phyloP scores from a whole-genome alignment of 75 land plant genomes.

The Selaginella tamariscina region DNA sequence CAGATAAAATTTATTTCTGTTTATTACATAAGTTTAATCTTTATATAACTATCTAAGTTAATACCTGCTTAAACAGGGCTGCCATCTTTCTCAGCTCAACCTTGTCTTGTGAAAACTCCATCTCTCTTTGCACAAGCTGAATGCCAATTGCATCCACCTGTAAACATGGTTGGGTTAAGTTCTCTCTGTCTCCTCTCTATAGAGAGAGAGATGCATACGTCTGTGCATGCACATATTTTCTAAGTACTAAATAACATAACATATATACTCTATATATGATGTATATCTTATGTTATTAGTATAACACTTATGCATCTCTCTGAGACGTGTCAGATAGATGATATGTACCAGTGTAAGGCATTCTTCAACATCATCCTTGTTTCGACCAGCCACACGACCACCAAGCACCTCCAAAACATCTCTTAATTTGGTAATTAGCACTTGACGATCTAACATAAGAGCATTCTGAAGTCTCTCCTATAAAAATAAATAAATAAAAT shows the following conservation, averaged over 20 bases:
- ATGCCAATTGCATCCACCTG: constrained; percentile 74
- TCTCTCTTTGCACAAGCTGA: constrained; percentile 73
- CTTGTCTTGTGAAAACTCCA: constrained; percentile 65
- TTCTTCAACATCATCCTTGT: constrained; percentile 81
- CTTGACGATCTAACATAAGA: constrained; percentile 65
- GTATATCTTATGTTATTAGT: too few relatives aligned
- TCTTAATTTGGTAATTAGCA: constrained; percentile 72
- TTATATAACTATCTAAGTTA: too few relatives aligned
- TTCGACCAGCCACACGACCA: constrained; percentile 82
- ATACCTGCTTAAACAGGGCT: constrained; percentile 77
- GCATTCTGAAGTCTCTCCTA: constrained; percentile 60
- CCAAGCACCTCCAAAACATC: constrained; percentile 57
- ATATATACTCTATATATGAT: too few relatives aligned
- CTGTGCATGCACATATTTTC: too few relatives aligned
- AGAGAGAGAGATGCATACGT: not conserved
- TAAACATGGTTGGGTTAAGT: too few relatives aligned
- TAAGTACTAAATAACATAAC: too few relatives aligned
- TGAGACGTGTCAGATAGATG: too few relatives aligned
- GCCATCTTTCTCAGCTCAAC: constrained; percentile 78
- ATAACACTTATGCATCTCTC: not conserved
- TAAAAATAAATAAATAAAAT: not conserved
- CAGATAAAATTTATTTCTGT: not conserved
- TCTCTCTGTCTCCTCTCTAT: not conserved
- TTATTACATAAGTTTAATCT: too few relatives aligned
- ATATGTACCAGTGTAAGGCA: constrained; percentile 59